Conservation (phyloP, 169 alveolate species). For the Blepharisma undulans region DNA sequence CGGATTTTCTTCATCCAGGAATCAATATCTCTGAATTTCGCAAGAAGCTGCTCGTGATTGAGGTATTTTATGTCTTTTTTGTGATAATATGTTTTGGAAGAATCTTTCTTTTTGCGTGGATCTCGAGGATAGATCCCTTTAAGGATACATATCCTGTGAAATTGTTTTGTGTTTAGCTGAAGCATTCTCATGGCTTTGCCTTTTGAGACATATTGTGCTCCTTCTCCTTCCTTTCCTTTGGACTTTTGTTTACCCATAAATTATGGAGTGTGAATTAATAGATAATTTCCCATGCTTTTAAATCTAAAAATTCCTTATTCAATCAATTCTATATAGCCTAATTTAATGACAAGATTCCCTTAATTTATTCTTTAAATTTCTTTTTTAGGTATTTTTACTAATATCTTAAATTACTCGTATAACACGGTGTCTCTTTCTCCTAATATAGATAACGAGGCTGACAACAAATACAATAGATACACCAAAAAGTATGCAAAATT, state of each 20-base stretch:
- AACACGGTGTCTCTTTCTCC: background rate
- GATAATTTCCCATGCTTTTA: too few species aligned
- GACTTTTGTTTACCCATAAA: slow-evolving; percentile 85
- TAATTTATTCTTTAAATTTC: too few species aligned
- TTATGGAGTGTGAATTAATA: too few species aligned
- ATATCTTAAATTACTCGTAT: background rate
- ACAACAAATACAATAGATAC: background rate
- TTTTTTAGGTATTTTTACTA: too few species aligned
- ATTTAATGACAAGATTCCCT: too few species aligned
- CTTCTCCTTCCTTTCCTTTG: slow-evolving; percentile 89
- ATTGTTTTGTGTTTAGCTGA: slow-evolving; percentile 90
- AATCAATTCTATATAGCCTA: too few species aligned
- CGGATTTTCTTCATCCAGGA: slow-evolving; percentile 90
- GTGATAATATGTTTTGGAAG: slow-evolving; percentile 93
- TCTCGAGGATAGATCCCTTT: slow-evolving; percentile 99
- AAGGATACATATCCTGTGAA: slow-evolving; percentile 96
- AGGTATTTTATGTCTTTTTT: slow-evolving; percentile 92
- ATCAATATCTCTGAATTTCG: slow-evolving; percentile 87
- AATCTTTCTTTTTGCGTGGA: slow-evolving; percentile 93
- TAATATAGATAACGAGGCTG: background rate
- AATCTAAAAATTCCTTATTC: too few species aligned
- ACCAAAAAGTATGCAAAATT: background rate
- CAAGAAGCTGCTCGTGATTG: slow-evolving; percentile 85
- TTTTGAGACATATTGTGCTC: slow-evolving; percentile 90
- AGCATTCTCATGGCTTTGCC: slow-evolving; percentile 90